Evolutionary conservation across 225 moss, liverwort and hornwort genomes (phyloP).

Genomic region (Physcomitrellopsis africana): DNA sequence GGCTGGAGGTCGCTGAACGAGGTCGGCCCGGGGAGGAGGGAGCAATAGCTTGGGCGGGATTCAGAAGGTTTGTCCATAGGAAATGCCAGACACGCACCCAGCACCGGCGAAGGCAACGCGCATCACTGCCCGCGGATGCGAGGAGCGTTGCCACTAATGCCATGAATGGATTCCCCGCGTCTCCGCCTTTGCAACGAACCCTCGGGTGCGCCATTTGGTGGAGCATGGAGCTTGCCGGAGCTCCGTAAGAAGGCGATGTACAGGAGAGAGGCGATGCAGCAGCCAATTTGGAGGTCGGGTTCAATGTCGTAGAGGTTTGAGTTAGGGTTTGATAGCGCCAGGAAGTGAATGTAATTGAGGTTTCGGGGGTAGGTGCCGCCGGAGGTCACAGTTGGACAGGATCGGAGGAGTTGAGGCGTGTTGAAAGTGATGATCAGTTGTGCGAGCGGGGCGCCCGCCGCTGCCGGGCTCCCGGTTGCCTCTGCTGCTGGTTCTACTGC

Average conservation of each 20-base stretch:
- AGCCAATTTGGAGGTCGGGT: slow-evolving; percentile 11
- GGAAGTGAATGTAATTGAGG: background rate
- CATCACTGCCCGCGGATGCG: slow-evolving; percentile 26
- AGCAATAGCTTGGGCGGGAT: too few species aligned
- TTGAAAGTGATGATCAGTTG: slow-evolving; percentile 84
- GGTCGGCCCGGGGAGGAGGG: too few species aligned
- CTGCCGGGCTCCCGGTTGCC: slow-evolving; percentile 52
- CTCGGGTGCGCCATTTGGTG: slow-evolving; percentile 43
- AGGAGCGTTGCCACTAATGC: slow-evolving; percentile 20
- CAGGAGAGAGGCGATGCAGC: slow-evolving; percentile 1
- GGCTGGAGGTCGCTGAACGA: too few species aligned
- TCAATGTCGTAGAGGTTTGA: slow-evolving; percentile 39
- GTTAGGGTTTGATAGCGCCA: slow-evolving; percentile 40
- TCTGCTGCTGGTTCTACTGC: slow-evolving; percentile 11
- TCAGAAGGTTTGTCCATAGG: background rate
- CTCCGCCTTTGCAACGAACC: slow-evolving; percentile 20
- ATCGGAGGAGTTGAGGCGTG: slow-evolving; percentile 15
- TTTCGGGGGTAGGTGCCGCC: background rate
- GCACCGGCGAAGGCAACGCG: background rate
- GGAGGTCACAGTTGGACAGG: background rate
- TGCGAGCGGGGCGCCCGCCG: slow-evolving; percentile 88
- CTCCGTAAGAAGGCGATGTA: slow-evolving; percentile 22
- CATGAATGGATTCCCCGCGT: slow-evolving; percentile 23
- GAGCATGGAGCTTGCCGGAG: slow-evolving; percentile 33
- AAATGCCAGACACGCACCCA: background rate